Base-by-base conservation (phyloP, 352 stramenopile genomes). In the Globisporangium radiosum region DNA sequence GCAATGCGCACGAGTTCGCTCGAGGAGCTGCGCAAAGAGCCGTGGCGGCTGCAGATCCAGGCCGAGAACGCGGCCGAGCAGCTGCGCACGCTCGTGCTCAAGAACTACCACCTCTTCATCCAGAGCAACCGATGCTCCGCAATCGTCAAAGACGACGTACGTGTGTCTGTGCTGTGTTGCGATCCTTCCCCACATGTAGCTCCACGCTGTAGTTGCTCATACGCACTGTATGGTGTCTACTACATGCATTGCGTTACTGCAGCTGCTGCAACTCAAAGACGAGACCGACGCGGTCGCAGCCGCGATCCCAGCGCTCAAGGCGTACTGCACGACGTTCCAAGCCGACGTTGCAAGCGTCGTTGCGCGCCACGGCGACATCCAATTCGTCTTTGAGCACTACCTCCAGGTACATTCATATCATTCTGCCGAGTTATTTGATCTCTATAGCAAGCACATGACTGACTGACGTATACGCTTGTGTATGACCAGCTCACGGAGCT, bases 71-170 rank as follows among this genome's bases (percentile, higher is more conserved):
- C 85, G 0, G 70, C 76, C 5, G 75, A 87, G 71, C 81, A 94
- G 66, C 63, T 94, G 55, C 85, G 87, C 47, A 76, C 65, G 37
- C 78, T 95, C 39, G 84, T 94, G 54, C 69, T 95, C 43, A 87
- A 91, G 62, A 94, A 97, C 65, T 97, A 96, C 65, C 82, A 92
- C 63, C 82, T 96, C 40, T 95, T 96, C 60, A 92, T 97, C 60
- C 82, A 95, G 68, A 97, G 85, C 66, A 91, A 93, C 60, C 87
- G 94, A 62, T 93, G 87, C 69, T 78, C 83, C 7, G 71, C 73
- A 33, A 75, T 94, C 51, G 86, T 96, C 66, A 87, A 90, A 50
- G 69, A 90, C 57, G 80, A 92, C 56, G 77, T 88, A 51, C 37
- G 73, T 69, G 13, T 38, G 5, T 33, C 15, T 19, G 33, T 57